phyloP scores from a whole-genome alignment of 169 alveolate species.

The Miamiensis avidus region DNA sequence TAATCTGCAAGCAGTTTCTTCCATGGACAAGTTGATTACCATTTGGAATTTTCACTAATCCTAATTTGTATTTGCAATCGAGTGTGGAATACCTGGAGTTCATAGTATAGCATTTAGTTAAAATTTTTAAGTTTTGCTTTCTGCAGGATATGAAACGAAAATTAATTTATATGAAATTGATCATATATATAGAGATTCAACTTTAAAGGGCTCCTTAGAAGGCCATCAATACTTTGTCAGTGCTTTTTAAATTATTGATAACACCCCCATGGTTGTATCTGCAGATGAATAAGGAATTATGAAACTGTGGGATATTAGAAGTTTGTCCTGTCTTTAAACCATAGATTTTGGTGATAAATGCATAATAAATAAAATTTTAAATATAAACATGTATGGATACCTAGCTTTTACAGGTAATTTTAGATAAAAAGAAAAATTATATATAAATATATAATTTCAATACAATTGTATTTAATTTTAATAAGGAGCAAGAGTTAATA shows the following conservation, averaged over 20 bases:
- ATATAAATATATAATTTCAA: too few species aligned
- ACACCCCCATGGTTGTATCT: slow-evolving; percentile 37
- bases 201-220: slow-evolving; percentile 20
- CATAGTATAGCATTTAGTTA: slow-evolving; percentile 28
- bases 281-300: slow-evolving; percentile 41
- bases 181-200: slow-evolving; percentile 26
- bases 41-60: slow-evolving; percentile 33
- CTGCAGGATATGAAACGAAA: slow-evolving; percentile 33
- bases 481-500: slow-evolving; percentile 32
- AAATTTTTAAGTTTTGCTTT: slow-evolving; percentile 24
- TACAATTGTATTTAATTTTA: too few species aligned
- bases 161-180: slow-evolving; percentile 31
- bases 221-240: slow-evolving; percentile 38
- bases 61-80: slow-evolving; percentile 2
- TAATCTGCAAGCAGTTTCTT: slow-evolving; percentile 29
- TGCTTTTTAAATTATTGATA: slow-evolving; percentile 28
- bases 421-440: too few species aligned
- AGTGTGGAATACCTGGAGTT: slow-evolving; percentile 22
- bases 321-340: slow-evolving; percentile 21
- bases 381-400: slow-evolving; percentile 9
- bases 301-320: slow-evolving; percentile 47
- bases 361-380: slow-evolving; percentile 21
- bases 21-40: slow-evolving; percentile 31
- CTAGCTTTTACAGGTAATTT: slow-evolving; percentile 33
- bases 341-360: slow-evolving; percentile 21